A percentile compares a stretch with the other conserved stretches of the same genome.
phyloP scores from a whole-genome alignment of 2,329 filamentous ascomycete genomes.

The Sclerotinia nivalis region DNA sequence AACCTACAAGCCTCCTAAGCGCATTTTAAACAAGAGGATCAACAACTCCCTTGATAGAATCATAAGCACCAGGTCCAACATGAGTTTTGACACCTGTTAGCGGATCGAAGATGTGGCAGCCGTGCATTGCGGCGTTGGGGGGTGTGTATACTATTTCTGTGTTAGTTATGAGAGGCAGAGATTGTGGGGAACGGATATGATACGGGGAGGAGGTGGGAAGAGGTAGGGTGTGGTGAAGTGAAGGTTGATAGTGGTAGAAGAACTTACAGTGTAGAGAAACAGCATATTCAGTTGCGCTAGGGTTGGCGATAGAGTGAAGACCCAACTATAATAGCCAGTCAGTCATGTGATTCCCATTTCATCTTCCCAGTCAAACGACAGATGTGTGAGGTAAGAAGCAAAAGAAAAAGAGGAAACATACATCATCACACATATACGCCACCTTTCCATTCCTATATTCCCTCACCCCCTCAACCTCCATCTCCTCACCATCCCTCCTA shows the following conservation, averaged over 20 bases:
- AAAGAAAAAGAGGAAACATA: constrained; percentile 20
- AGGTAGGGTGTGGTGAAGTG: too few species aligned
- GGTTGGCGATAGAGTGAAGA: constrained; percentile 80
- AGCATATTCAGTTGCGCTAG: constrained; percentile 68
- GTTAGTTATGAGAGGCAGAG: background rate
- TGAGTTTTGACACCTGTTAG: constrained; percentile 72
- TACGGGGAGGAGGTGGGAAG: background rate
- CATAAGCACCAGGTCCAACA: constrained; percentile 70
- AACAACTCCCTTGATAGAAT: constrained; percentile 51
- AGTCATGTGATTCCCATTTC: background rate
- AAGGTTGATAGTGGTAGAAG: background rate
- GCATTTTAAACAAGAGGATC: background rate
- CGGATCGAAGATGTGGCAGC: constrained; percentile 79
- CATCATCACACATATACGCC: constrained; percentile 85
- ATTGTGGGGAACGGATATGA: background rate
- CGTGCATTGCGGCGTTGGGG: constrained; percentile 80
- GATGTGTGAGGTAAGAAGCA: background rate
- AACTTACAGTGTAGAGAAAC: constrained; percentile 70
- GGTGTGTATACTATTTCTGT: constrained; percentile 71
- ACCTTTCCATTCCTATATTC: constrained; percentile 71
- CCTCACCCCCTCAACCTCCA: constrained; percentile 49
- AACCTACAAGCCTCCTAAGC: background rate
- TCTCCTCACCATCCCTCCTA: constrained; percentile 25
- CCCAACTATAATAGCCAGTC: constrained; percentile 54
- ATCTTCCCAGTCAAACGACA: background rate